Conservation (phyloP, 2,329 filamentous ascomycete genomes). For the Colletotrichum horii region DNA sequence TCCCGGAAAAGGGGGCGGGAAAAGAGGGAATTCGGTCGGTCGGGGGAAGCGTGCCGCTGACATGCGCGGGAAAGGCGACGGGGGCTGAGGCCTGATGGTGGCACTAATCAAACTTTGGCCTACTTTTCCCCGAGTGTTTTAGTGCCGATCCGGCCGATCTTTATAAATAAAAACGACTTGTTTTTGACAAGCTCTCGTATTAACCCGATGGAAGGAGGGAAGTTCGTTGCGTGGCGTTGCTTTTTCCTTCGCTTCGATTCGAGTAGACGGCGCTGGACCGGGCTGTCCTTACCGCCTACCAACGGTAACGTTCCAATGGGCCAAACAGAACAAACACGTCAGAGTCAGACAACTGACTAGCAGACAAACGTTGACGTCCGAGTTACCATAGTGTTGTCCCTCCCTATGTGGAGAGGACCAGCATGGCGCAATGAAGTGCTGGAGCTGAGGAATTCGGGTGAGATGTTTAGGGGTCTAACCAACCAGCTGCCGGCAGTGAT, state of each 20-base stretch:
- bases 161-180: neutral
- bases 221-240: neutral
- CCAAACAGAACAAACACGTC: neutral
- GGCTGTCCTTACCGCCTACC: neutral
- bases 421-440: neutral
- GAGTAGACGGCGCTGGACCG: neutral
- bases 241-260: neutral
- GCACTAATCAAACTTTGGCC: conserved; percentile 5
- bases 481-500: neutral
- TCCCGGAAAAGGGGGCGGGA: neutral
- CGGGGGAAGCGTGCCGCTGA: neutral
- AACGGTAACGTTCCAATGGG: neutral
- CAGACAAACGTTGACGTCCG: neutral
- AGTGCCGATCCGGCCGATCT: conserved; percentile 11
- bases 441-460: neutral
- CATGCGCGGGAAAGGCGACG: neutral
- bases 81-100: neutral
- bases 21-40: neutral
- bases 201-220: neutral
- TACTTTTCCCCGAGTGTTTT: neutral
- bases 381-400: neutral
- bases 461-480: neutral
- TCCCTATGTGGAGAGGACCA: neutral
- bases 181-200: neutral
- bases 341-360: neutral